Evolutionary conservation across 768 basidiomycete genomes (phyloP).

Genomic region (Lactifluus rugatus): DNA sequence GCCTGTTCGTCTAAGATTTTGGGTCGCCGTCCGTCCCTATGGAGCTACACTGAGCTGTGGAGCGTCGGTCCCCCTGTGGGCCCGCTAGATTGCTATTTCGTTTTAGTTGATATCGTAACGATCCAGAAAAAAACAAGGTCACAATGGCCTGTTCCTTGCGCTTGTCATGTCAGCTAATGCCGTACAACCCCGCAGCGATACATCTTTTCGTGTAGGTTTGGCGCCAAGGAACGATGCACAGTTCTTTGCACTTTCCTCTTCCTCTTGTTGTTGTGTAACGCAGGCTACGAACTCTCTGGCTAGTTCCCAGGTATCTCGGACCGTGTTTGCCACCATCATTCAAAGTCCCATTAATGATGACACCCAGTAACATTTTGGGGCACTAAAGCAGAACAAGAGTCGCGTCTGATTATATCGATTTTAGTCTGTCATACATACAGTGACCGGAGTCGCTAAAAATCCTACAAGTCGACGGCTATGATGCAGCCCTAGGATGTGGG

Average conservation of each 20-base stretch:
- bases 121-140: conserved; percentile 4
- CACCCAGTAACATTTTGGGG: not conserved
- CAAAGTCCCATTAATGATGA: not conserved
- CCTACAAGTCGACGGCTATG: conserved; percentile 5
- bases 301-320: not conserved
- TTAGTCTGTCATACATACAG: conserved; percentile 5
- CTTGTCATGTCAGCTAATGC: not conserved
- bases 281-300: not conserved
- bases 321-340: not conserved
- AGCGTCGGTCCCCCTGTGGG: not conserved
- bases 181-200: not conserved
- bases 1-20: not conserved
- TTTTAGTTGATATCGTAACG: conserved; percentile 7
- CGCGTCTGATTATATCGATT: conserved; percentile 5
- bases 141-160: conserved; percentile 6
- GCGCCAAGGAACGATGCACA: not conserved
- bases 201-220: not conserved
- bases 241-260: conserved; percentile 15
- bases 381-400: conserved; percentile 16
- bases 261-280: not conserved
- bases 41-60: not conserved
- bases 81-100: not conserved
- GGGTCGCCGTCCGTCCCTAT: not conserved
- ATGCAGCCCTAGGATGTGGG: not conserved
- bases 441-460: not conserved